phyloP scores from a whole-genome alignment of 345 rosid species.

The Aethionema arabicum region DNA sequence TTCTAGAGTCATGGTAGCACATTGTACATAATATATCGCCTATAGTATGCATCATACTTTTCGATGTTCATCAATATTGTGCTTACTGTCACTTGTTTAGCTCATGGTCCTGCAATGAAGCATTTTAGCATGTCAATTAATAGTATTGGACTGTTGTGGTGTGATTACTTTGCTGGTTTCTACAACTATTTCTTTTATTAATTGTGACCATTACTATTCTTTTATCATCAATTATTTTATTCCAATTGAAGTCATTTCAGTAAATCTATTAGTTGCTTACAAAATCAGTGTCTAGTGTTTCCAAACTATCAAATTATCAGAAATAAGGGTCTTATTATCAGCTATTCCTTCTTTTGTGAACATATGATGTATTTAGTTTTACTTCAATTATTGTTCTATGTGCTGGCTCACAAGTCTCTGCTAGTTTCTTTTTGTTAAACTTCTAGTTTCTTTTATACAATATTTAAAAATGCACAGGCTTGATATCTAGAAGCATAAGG shows the following conservation, averaged over 20 bases:
- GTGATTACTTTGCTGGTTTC: background rate
- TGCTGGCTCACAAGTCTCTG: slow-evolving; percentile 1
- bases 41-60: background rate
- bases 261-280: background rate
- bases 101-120: background rate
- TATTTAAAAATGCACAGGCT: background rate
- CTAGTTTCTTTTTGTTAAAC: background rate
- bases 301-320: background rate
- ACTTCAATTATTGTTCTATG: slow-evolving; percentile 18
- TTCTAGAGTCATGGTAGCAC: slow-evolving; percentile 1
- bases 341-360: slow-evolving; percentile 1
- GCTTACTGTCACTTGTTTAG: slow-evolving; percentile 2
- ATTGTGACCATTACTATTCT: too few relatives aligned
- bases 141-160: background rate
- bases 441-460: background rate
- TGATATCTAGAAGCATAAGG: slow-evolving; percentile 3
- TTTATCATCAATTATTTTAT: background rate
- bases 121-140: background rate
- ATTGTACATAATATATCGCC: background rate
- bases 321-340: background rate
- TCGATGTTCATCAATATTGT: slow-evolving; percentile 8
- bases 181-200: background rate
- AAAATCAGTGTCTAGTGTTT: slow-evolving; percentile 2
- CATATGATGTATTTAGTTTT: background rate
- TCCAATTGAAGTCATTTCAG: background rate